A percentile compares a stretch with the other conserved stretches of the same genome.
phyloP scores from a whole-genome alignment of 192 early-diverging fungal species.

The Helicostylum pulchrum region DNA sequence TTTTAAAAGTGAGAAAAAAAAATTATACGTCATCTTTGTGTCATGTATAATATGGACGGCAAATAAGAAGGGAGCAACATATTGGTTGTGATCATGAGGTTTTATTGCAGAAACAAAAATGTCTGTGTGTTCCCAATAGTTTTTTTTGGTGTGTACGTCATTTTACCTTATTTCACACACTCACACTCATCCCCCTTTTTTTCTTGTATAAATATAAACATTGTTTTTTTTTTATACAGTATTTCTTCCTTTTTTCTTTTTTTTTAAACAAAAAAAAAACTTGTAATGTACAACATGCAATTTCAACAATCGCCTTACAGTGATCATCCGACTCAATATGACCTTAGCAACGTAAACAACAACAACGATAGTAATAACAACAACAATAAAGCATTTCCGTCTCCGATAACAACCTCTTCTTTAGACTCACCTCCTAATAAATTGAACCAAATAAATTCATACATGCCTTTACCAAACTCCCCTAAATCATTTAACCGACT shows the following conservation, averaged over 20 bases:
- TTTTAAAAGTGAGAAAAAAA: neutral
- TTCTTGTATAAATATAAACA: too few relatives aligned
- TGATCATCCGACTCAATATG: constrained; percentile 17
- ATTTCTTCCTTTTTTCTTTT: neutral
- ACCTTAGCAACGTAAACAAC: neutral
- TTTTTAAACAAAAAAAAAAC: neutral
- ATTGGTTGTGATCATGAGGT: too few relatives aligned
- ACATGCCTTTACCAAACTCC: neutral
- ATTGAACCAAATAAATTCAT: constrained; percentile 1
- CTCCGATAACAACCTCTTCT: constrained; percentile 25
- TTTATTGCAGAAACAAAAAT: too few relatives aligned
- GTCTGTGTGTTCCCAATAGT: too few relatives aligned
- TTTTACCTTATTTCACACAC: too few relatives aligned
- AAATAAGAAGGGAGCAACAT: neutral
- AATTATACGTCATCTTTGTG: neutral
- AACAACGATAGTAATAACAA: neutral
- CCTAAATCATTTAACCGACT: neutral
- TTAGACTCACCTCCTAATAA: constrained; percentile 26
- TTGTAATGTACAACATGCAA: constrained; percentile 17
- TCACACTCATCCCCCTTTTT: too few relatives aligned
- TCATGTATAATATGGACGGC: neutral
- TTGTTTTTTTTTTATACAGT: neutral
- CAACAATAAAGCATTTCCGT: constrained; percentile 19
- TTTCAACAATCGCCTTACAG: constrained; percentile 11
- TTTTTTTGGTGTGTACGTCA: too few relatives aligned